Percentiles rank a stretch among this genome's conserved stretches.
phyloP scores from a whole-genome alignment of 2,329 filamentous ascomycete genomes.

The Dendryphion nanum region DNA sequence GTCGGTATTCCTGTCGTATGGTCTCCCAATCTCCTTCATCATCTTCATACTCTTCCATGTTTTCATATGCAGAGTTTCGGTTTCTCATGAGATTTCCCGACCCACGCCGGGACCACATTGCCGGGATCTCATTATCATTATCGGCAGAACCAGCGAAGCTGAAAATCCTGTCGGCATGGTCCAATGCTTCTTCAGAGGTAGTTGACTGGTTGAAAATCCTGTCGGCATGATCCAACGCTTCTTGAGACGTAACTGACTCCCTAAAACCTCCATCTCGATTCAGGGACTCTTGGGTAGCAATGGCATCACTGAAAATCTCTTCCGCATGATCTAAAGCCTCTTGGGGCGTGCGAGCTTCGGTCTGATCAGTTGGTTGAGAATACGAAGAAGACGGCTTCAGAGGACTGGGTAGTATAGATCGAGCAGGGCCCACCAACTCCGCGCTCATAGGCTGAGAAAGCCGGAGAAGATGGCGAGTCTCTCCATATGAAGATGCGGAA shows the following conservation, averaged over 20 bases:
- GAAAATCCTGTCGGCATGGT: too few relatives aligned
- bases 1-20: slow-evolving; percentile 19
- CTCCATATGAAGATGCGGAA: slow-evolving; percentile 35
- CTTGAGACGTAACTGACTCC: too few relatives aligned
- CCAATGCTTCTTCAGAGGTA: too few relatives aligned
- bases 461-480: slow-evolving; percentile 32
- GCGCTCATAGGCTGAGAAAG: slow-evolving; percentile 13
- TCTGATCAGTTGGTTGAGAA: slow-evolving; percentile 16
- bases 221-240: too few relatives aligned
- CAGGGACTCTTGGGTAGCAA: neutral
- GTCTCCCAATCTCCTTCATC: slow-evolving; percentile 36
- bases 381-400: slow-evolving; percentile 27
- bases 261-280: too few relatives aligned
- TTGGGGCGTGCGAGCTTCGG: slow-evolving; percentile 17
- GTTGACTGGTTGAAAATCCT: too few relatives aligned
- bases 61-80: slow-evolving; percentile 10
- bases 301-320: slow-evolving; percentile 21
- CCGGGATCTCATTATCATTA: slow-evolving; percentile 27
- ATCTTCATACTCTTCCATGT: too few relatives aligned
- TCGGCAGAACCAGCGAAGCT: slow-evolving; percentile 4
- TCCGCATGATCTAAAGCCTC: slow-evolving; percentile 31
- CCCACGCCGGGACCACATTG: slow-evolving; percentile 30
- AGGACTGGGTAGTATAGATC: neutral
- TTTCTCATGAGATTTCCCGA: slow-evolving; percentile 26
- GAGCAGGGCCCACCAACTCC: neutral